Conservation (phyloP, 106 monocot species). For the Apostasia ramifera region DNA sequence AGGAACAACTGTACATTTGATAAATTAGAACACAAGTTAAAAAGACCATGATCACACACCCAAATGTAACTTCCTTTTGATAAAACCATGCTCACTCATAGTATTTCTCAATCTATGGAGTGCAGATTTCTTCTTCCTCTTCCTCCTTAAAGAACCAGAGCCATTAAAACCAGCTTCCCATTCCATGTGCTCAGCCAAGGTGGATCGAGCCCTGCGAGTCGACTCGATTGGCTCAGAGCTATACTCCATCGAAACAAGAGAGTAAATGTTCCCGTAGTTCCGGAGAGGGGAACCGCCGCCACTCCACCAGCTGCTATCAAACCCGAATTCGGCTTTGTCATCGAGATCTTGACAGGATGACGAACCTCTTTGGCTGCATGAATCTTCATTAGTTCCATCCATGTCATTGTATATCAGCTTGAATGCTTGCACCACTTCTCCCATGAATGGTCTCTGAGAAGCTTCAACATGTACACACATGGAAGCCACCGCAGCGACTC, state of each 20-base stretch:
- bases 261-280: slow-evolving; percentile 28
- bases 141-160: slow-evolving; percentile 66
- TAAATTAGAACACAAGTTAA: neutral
- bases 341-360: slow-evolving; percentile 36
- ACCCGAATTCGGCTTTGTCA: slow-evolving; percentile 27
- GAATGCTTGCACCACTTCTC: slow-evolving; percentile 88
- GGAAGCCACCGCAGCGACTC: slow-evolving; percentile 79
- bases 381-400: slow-evolving; percentile 28
- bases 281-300: slow-evolving; percentile 19
- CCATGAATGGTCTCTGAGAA: slow-evolving; percentile 90
- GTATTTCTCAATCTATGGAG: slow-evolving; percentile 64
- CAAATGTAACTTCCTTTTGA: slow-evolving; percentile 19
- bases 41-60: too few relatives aligned
- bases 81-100: slow-evolving; percentile 65
- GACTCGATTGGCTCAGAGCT: slow-evolving; percentile 59
- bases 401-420: slow-evolving; percentile 60
- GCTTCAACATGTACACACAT: slow-evolving; percentile 79
- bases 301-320: slow-evolving; percentile 57
- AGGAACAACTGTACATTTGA: slow-evolving; percentile 7
- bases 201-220: slow-evolving; percentile 25
- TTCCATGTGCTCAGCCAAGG: slow-evolving; percentile 23
- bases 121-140: slow-evolving; percentile 20
- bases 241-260: slow-evolving; percentile 76
- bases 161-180: slow-evolving; percentile 29
- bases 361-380: slow-evolving; percentile 35